Conservation (phyloP, 2,329 filamentous ascomycete genomes). For the Fusarium camptoceras region DNA sequence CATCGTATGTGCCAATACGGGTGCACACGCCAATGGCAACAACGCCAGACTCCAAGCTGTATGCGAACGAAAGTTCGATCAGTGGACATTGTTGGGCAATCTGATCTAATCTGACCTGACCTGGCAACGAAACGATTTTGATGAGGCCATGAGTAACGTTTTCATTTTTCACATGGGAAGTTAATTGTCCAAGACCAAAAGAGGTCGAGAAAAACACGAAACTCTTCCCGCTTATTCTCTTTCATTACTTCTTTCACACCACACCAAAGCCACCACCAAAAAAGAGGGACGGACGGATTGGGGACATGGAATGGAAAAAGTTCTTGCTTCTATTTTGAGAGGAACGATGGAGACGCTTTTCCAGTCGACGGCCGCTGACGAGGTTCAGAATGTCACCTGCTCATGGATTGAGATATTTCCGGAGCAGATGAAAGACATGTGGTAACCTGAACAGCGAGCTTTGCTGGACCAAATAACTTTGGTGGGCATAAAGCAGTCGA, state of each 20-base stretch:
- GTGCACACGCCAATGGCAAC: constrained; percentile 43
- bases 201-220: constrained; percentile 30
- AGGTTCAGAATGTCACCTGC: constrained; percentile 36
- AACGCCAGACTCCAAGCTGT: constrained; percentile 38
- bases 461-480: constrained; percentile 38
- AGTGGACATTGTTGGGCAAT: constrained; percentile 40
- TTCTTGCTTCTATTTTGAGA: constrained; percentile 33
- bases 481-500: constrained; percentile 36
- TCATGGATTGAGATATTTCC: constrained; percentile 44
- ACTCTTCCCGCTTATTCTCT: constrained; percentile 30
- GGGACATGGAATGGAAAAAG: constrained; percentile 41
- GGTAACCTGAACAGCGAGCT: constrained; percentile 28
- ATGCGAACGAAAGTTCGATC: constrained; percentile 39
- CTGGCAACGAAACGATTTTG: constrained; percentile 43
- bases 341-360: constrained; percentile 37
- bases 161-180: constrained; percentile 34
- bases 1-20: constrained; percentile 51
- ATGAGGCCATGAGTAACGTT: constrained; percentile 47
- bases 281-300: constrained; percentile 29
- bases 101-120: constrained; percentile 39
- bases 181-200: constrained; percentile 31
- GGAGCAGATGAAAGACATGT: constrained; percentile 30
- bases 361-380: constrained; percentile 33
- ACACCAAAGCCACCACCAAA: constrained; percentile 36
- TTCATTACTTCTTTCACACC: constrained; percentile 25